Evolutionary conservation across 2,329 filamentous ascomycete genomes (phyloP).

Genomic region (Arthrinium puccinioides): DNA sequence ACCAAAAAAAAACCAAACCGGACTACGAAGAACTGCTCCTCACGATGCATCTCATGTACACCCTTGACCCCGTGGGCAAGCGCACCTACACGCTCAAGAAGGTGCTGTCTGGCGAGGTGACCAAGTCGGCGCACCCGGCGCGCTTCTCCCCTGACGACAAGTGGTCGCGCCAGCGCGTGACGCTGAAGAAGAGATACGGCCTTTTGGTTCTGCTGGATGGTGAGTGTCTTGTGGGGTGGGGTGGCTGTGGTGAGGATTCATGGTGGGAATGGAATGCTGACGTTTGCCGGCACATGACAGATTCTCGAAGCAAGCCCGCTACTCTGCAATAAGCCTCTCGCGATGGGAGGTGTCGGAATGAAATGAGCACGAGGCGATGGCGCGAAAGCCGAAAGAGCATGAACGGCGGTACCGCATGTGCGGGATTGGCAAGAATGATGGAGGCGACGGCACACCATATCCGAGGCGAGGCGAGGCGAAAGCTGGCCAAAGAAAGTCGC

Average conservation of each 20-base stretch:
- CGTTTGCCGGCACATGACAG: background rate
- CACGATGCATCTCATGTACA: conserved; percentile 69
- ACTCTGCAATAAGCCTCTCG: too few relatives aligned
- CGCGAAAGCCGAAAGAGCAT: background rate
- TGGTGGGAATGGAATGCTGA: too few relatives aligned
- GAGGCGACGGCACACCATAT: too few relatives aligned
- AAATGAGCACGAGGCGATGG: background rate
- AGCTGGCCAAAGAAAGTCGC: too few relatives aligned
- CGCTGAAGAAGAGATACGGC: conserved; percentile 87
- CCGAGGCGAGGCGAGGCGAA: background rate
- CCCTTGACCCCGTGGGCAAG: conserved; percentile 72
- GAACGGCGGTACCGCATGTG: too few relatives aligned
- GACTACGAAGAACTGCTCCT: too few relatives aligned
- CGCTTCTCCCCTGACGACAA: conserved; percentile 98
- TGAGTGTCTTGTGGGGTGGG: conserved; percentile 23
- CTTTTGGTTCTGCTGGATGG: conserved; percentile 72
- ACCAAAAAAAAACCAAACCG: background rate
- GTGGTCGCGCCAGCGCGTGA: conserved; percentile 93
- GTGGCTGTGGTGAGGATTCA: background rate
- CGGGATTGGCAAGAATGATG: too few relatives aligned
- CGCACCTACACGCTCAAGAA: conserved; percentile 95
- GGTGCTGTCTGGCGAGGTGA: conserved; percentile 73
- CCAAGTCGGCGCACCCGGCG: conserved; percentile 92
- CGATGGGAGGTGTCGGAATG: too few relatives aligned
- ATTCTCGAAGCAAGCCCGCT: background rate